Evolutionary conservation across 108 stramenopile genomes (phyloP).

Genomic region (Fragilariopsis cylindrus): DNA sequence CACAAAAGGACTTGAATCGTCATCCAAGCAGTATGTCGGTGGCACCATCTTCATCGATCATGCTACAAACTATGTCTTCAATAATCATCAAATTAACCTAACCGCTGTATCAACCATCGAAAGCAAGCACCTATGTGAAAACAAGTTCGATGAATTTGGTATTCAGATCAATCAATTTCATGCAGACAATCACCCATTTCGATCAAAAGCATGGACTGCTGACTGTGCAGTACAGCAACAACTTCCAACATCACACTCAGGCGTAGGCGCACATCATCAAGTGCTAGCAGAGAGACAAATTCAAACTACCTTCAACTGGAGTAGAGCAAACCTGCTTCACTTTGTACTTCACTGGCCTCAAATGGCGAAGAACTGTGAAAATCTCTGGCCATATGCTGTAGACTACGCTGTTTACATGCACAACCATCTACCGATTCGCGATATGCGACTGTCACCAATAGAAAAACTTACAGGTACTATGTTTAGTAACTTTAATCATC

Average conservation of each 20-base stretch:
- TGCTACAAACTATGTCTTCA: too few species aligned
- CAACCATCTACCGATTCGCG: constrained; percentile 32
- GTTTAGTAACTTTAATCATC: neutral
- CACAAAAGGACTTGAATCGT: too few species aligned
- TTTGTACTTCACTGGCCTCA: constrained; percentile 50
- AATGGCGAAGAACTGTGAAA: neutral
- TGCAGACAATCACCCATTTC: too few species aligned
- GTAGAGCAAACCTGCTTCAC: constrained; percentile 43
- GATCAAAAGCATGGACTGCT: too few species aligned
- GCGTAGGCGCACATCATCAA: constrained; percentile 56
- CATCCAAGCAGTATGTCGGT: too few species aligned
- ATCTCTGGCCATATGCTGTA: constrained; percentile 49
- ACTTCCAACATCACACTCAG: constrained; percentile 12
- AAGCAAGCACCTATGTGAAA: too few species aligned
- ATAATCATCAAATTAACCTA: too few species aligned
- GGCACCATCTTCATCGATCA: too few species aligned
- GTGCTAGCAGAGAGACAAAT: constrained; percentile 46
- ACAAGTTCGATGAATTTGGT: too few species aligned
- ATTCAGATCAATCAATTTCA: too few species aligned
- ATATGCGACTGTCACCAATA: constrained; percentile 31
- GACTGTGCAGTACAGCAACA: too few species aligned
- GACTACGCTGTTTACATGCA: constrained; percentile 46
- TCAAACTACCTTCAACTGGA: constrained; percentile 30
- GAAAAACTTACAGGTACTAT: neutral
- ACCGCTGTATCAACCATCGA: too few species aligned